Percentiles rank a stretch among this genome's conserved stretches.
These are phyloP conservation scores for Barnettozyma vustinii DNA, from an alignment of 805 yeast genomes.

Conservation along the genomic window DNA sequence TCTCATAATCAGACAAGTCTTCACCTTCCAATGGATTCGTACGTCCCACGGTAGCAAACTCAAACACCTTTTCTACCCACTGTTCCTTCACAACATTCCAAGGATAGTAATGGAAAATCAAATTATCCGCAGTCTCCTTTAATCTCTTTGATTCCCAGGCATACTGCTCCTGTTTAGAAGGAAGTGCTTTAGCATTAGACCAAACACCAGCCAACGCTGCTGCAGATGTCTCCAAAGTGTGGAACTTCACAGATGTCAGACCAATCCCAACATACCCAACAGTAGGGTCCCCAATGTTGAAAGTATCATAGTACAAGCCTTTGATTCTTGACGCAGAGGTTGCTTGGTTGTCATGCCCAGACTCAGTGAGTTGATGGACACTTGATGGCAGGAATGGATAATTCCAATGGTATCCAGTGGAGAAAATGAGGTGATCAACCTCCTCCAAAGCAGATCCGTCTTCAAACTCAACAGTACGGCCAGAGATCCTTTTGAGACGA, in stretches of 20 bases:
- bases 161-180: slow-evolving; percentile 34
- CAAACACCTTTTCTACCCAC: slow-evolving; percentile 24
- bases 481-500: slow-evolving; percentile 22
- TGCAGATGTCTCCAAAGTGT: slow-evolving; percentile 43
- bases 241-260: slow-evolving; percentile 40
- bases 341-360: slow-evolving; percentile 9
- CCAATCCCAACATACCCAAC: slow-evolving; percentile 36
- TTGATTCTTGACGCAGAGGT: slow-evolving; percentile 28
- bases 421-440: slow-evolving; percentile 32
- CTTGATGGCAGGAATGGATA: slow-evolving; percentile 30
- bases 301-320: slow-evolving; percentile 40
- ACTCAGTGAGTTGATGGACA: slow-evolving; percentile 20
- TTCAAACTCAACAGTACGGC: slow-evolving; percentile 27
- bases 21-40: slow-evolving; percentile 26
- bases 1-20: slow-evolving; percentile 4
- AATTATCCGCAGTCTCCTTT: slow-evolving; percentile 17
- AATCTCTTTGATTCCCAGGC: slow-evolving; percentile 29
- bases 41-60: slow-evolving; percentile 26
- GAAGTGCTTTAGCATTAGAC: slow-evolving; percentile 38
- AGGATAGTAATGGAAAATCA: slow-evolving; percentile 31
- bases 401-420: slow-evolving; percentile 40
- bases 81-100: slow-evolving; percentile 22
- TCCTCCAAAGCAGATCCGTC: slow-evolving; percentile 31
- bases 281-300: slow-evolving; percentile 40
- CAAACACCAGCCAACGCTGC: slow-evolving; percentile 51